Evolutionary conservation across 2,329 filamentous ascomycete genomes (phyloP), one percentile per base, ranked within the genome.

Genomic region (Sclerotinia subarctica): DNA sequence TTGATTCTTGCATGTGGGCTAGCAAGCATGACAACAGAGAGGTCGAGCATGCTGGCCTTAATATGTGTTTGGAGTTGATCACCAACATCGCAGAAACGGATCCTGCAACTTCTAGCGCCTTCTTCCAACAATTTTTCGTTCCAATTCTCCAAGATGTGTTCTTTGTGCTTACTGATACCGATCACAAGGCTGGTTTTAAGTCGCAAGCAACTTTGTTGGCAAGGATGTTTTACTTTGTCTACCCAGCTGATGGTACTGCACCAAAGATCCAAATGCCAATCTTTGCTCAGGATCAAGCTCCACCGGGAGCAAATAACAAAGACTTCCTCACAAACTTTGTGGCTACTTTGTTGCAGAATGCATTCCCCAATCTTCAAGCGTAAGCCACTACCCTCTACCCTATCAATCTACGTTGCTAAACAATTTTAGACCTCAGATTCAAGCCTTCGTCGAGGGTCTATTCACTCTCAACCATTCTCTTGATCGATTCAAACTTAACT

Each of bases 1-100:
- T 99, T 73, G 95, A 99, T 79, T 96, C 94, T 47, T 99, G 96
- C 84, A 93, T 98, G 85, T 99, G 95, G 96, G 95, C 96, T n/a
- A 97, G 94, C 83, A 99, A 99, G 84, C 95, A 99, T 80, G 95
- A 99, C 82, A 99, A 99, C 81, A 91, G 95, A 70, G 93, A 97
- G 77, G 95, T 99, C 42, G 95, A 99, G 80, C 93, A 92, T 73
- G 96, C 95, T 51, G 95, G 95, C 70, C 87, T 99, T 70, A 95
- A 94, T 80, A 99, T 99, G 95, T 98, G 94, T 79, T 88, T 97
- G 73, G 95, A 99, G 81, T 85, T 99, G 72, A 94, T 99, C 78
- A 94, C 91, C 80, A 99, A 99, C 81, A 97, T 99, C 83, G 93
- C 94, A 11, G 94, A 97, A 77, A 90, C 93, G 0, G 94, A 98